These are phyloP conservation scores for Fusarium robinianum DNA, from an alignment of 2,329 filamentous ascomycete genomes.

Conservation along the genomic window DNA sequence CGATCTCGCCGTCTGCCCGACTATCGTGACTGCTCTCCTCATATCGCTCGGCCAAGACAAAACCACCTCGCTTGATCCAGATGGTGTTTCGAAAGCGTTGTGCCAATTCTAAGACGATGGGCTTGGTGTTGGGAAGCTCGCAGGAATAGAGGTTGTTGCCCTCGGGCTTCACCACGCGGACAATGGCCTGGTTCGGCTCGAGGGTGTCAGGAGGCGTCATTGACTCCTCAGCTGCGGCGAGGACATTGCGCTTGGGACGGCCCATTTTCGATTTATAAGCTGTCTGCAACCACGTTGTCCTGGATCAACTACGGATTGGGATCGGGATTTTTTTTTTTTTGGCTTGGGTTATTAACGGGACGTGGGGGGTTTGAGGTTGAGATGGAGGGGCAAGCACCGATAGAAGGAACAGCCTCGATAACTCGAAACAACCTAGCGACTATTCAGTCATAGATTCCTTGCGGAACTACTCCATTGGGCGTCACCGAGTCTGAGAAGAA, in stretches of 20 bases:
- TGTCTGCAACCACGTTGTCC: too few relatives aligned
- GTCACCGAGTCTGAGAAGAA: slow-evolving; percentile 7
- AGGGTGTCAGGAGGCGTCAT: slow-evolving; percentile 62
- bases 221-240: slow-evolving; percentile 76
- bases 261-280: slow-evolving; percentile 36
- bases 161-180: slow-evolving; percentile 77
- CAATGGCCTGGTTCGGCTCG: slow-evolving; percentile 68
- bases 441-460: too few relatives aligned
- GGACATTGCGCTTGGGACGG: slow-evolving; percentile 69
- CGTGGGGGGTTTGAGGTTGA: slow-evolving; percentile 16
- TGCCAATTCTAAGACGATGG: slow-evolving; percentile 78
- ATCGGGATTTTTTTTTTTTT: slow-evolving; percentile 9
- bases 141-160: slow-evolving; percentile 90
- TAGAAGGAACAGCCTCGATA: slow-evolving; percentile 23
- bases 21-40: slow-evolving; percentile 69
- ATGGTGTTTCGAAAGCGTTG: slow-evolving; percentile 87
- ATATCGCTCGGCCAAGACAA: slow-evolving; percentile 76
- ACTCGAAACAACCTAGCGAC: not conserved
- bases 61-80: slow-evolving; percentile 89
- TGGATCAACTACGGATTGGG: not conserved
- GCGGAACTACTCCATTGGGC: slow-evolving; percentile 21
- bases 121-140: slow-evolving; percentile 67
- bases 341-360: slow-evolving; percentile 10
- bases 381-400: slow-evolving; percentile 25
- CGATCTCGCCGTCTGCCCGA: slow-evolving; percentile 84